Base-by-base conservation (phyloP, 2,329 filamentous ascomycete genomes). In the Tolypocladium inflatum region DNA sequence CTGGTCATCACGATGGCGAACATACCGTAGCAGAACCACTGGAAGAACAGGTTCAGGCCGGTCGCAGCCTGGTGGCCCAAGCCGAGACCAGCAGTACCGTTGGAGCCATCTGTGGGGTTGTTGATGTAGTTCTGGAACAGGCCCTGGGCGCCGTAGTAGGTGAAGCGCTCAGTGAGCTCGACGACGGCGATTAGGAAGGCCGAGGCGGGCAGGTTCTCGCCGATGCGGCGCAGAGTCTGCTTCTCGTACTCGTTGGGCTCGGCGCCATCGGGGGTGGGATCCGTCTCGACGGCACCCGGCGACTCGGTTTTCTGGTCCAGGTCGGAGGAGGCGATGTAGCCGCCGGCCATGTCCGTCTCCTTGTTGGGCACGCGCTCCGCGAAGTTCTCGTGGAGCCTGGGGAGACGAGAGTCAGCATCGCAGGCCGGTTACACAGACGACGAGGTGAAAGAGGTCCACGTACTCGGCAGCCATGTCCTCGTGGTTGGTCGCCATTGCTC, bases 121-220 rank as follows among this genome's bases (percentile, higher is more conserved):
- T 59, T 70, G 62, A 82, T 74, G 66, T 83, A 84, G 67, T 83
- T 83, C 62, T 82, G 80, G 68, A 82, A 82, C 42, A 80, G 67
- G 58, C 80, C 80, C 54, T 75, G 75, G 58, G 79, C 74, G 61
- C 79, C 79, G 61, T 82, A 83, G 73, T 79, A 83, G 58, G 81
- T 79, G 72, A 85, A 84, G 57, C 82, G 79, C 67, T 85, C 82
- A 2, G 70, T 73, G 45, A 83, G 69, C 64, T 84, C 82, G 52
- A 84, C 79, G 19, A 81, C 63, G 37, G 80, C 81, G 38, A 84
- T 80, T 56, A 84, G 71, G 72, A 79, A 83, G 56, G 80, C 80
- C 0, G 80, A 80, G 39, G 76, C 61, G 15, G 82, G 82, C 54
- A 84, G 70, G 60, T 76, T 79, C 68, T 83, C 81, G 43, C 79